phyloP scores from a whole-genome alignment of 2,329 filamentous ascomycete species.

The Penicillium sp. region DNA sequence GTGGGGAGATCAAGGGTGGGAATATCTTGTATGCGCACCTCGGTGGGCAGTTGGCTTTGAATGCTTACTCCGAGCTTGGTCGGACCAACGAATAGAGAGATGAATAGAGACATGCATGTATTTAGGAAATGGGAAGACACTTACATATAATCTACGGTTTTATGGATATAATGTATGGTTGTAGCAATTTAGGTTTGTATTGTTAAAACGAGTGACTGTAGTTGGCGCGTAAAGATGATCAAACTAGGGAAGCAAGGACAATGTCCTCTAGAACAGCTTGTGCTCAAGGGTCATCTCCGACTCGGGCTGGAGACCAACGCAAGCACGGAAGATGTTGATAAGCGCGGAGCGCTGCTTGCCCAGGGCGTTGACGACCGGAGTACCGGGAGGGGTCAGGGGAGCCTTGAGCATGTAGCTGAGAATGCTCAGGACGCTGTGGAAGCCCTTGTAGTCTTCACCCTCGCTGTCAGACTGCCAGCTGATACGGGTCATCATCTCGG shows the following conservation, averaged over 20 bases:
- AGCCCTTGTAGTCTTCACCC: slow-evolving; percentile 75
- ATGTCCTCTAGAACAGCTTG: slow-evolving; percentile 72
- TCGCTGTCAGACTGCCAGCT: slow-evolving; percentile 73
- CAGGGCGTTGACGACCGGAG: slow-evolving; percentile 91
- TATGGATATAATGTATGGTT: neutral
- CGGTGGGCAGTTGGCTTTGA: slow-evolving; percentile 68
- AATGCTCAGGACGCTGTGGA: slow-evolving; percentile 95
- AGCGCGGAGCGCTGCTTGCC: slow-evolving; percentile 93
- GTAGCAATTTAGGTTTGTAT: slow-evolving; percentile 11
- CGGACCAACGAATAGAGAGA: slow-evolving; percentile 15
- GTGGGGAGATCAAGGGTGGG: slow-evolving; percentile 61
- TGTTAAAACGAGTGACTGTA: slow-evolving; percentile 31
- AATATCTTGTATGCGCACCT: slow-evolving; percentile 71
- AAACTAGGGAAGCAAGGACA: neutral
- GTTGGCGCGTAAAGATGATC: slow-evolving; percentile 18
- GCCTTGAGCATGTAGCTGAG: slow-evolving; percentile 99
- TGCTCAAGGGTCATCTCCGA: slow-evolving; percentile 99
- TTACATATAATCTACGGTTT: neutral
- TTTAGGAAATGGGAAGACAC: neutral
- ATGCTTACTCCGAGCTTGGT: slow-evolving; percentile 59
- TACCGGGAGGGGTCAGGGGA: slow-evolving; percentile 88
- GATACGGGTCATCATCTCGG: slow-evolving; percentile 98
- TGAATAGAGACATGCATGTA: neutral
- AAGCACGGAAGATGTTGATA: slow-evolving; percentile 98
- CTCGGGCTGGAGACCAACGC: slow-evolving; percentile 93